Conservation (phyloP, 495 filamentous ascomycete species). For the Paragyromitra xinjiangensis region DNA sequence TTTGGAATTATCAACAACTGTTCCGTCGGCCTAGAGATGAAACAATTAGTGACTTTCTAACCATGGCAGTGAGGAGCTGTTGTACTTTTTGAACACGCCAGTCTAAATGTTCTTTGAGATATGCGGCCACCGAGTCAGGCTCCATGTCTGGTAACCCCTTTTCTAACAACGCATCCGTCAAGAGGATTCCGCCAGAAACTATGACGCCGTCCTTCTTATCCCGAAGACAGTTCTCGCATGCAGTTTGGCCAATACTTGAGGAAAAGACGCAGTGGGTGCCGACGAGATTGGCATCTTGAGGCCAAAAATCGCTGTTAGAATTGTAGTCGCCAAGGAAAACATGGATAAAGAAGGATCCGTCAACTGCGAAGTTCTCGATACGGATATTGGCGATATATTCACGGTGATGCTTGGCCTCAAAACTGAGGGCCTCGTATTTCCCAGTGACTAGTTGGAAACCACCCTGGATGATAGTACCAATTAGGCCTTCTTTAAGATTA, state of each 20-base stretch:
- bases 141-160: conserved; percentile 22
- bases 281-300: conserved; percentile 11
- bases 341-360: conserved; percentile 11
- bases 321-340: conserved; percentile 8
- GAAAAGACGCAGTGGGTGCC: conserved; percentile 9
- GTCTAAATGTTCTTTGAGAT: conserved; percentile 24
- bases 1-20: background rate
- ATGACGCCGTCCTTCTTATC: conserved; percentile 12
- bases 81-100: conserved; percentile 16
- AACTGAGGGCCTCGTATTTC: background rate
- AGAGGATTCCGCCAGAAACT: conserved; percentile 7
- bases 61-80: background rate
- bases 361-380: conserved; percentile 11
- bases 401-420: background rate
- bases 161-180: conserved; percentile 34
- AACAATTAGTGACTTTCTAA: background rate
- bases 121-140: conserved; percentile 14
- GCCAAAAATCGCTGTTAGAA: background rate
- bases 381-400: conserved; percentile 11
- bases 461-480: background rate
- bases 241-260: background rate
- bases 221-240: conserved; percentile 2
- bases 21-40: conserved; percentile 4
- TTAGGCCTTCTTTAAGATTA: background rate
- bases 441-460: background rate